These are phyloP conservation scores for Smithsoniella earleae DNA, from an alignment of 163 green algal genomes.

Conservation along the genomic window DNA sequence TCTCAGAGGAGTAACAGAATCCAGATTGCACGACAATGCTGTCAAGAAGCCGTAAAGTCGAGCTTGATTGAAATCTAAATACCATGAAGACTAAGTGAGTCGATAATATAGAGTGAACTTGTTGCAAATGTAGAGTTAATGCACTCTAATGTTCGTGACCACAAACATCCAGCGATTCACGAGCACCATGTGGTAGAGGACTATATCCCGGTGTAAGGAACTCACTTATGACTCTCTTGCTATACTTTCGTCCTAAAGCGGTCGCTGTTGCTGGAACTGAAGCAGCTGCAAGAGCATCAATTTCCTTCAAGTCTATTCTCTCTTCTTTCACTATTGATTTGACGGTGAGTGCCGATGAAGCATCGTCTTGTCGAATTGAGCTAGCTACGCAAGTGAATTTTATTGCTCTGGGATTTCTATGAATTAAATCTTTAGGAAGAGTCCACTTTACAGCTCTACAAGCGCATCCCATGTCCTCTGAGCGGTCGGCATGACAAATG, in stretches of 20 bases:
- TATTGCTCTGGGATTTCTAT: no score
- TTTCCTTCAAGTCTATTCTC: no score
- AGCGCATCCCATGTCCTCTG: no score
- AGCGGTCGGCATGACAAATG: no score
- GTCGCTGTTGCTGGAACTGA: neutral
- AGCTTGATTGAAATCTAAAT: neutral
- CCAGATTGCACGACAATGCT: neutral
- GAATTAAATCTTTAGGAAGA: no score
- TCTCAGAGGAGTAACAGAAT: neutral
- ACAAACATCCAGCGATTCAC: neutral
- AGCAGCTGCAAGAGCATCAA: neutral
- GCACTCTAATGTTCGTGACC: neutral
- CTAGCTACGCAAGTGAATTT: no score
- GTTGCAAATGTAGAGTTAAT: neutral
- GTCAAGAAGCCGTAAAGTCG: neutral
- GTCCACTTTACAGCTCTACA: no score
- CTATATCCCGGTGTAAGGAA: neutral
- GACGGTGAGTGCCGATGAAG: no score
- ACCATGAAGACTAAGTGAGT: neutral
- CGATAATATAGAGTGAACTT: neutral
- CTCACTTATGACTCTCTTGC: constrained; percentile 14
- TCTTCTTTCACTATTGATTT: no score
- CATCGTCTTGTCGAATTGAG: no score
- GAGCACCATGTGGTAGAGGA: neutral
- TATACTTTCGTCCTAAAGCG: neutral